Conservation (phyloP, 2,329 filamentous ascomycete species). For the Xylariaceae sp. region DNA sequence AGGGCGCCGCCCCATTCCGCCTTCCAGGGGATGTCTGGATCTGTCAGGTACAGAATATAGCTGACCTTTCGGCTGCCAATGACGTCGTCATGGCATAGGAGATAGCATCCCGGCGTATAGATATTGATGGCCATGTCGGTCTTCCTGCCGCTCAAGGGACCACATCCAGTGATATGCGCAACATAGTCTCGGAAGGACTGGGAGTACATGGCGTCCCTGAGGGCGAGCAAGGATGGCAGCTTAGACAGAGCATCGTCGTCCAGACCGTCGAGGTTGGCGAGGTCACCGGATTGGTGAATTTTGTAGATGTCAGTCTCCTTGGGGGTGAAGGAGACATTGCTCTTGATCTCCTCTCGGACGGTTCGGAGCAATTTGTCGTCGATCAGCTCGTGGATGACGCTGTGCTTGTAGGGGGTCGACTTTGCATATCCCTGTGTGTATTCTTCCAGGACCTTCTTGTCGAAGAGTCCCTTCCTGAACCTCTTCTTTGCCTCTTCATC, state of each 20-base stretch:
- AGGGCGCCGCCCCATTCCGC: conserved; percentile 90
- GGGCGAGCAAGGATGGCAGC: conserved; percentile 82
- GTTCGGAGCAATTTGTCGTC: conserved; percentile 79
- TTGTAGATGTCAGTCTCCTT: conserved; percentile 99
- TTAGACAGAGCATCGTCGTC: conserved; percentile 83
- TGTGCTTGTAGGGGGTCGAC: conserved; percentile 83
- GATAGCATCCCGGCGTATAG: conserved; percentile 93
- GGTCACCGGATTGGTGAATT: conserved; percentile 96
- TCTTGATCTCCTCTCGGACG: conserved; percentile 85
- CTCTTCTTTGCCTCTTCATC: conserved; percentile 55
- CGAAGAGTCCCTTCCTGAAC: conserved; percentile 70
- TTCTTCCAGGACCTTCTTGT: conserved; percentile 56
- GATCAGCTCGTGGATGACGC: conserved; percentile 82
- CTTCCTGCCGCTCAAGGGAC: conserved; percentile 86
- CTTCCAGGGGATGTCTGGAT: conserved; percentile 90
- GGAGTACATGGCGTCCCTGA: conserved; percentile 96
- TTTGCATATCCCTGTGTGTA: conserved; percentile 66
- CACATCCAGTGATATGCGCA: conserved; percentile 81
- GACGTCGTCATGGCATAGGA: conserved; percentile 97
- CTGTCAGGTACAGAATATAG: conserved; percentile 94
- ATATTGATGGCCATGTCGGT: conserved; percentile 99
- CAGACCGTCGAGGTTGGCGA: conserved; percentile 94
- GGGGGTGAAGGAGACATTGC: conserved; percentile 91
- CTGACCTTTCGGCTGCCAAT: conserved; percentile 95
- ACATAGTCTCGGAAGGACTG: conserved; percentile 86